Conservation (phyloP, 176 grass and related monocot species). For the Dendrocalamus sinicus region DNA sequence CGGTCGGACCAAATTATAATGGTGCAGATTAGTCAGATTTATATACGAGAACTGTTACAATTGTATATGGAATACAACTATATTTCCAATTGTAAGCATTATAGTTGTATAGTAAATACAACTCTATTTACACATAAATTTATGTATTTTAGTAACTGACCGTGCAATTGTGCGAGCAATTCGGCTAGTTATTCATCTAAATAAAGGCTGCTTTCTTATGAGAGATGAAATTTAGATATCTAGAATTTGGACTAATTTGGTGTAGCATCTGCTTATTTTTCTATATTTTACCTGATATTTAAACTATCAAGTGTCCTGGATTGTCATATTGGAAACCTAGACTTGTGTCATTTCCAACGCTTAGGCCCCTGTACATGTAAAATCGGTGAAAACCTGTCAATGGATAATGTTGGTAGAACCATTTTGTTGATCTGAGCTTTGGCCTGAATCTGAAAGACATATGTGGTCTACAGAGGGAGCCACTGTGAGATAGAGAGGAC, state of each 20-base stretch:
- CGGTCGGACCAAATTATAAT: background rate
- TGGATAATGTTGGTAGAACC: background rate
- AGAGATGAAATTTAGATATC: slow-evolving; percentile 7
- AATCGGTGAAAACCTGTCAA: slow-evolving; percentile 6
- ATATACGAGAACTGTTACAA: background rate
- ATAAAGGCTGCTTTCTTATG: background rate
- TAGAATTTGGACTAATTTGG: slow-evolving; percentile 1
- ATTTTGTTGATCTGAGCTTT: slow-evolving; percentile 20
- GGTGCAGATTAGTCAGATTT: background rate
- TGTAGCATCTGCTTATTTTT: background rate
- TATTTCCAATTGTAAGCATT: background rate
- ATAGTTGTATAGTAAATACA: background rate
- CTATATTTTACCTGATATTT: background rate
- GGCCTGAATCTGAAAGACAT: background rate
- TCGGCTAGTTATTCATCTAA: background rate
- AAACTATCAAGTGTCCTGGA: slow-evolving; percentile 3
- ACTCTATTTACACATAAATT: background rate
- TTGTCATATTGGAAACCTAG: background rate
- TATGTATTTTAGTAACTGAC: background rate
- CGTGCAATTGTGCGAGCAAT: background rate
- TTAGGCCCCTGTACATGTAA: background rate
- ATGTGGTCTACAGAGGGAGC: background rate
- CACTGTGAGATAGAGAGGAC: background rate
- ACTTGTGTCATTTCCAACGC: background rate
- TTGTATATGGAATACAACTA: background rate